Evolutionary conservation across 495 filamentous ascomycete species (phyloP).

Genomic region (Terfezia claveryi): DNA sequence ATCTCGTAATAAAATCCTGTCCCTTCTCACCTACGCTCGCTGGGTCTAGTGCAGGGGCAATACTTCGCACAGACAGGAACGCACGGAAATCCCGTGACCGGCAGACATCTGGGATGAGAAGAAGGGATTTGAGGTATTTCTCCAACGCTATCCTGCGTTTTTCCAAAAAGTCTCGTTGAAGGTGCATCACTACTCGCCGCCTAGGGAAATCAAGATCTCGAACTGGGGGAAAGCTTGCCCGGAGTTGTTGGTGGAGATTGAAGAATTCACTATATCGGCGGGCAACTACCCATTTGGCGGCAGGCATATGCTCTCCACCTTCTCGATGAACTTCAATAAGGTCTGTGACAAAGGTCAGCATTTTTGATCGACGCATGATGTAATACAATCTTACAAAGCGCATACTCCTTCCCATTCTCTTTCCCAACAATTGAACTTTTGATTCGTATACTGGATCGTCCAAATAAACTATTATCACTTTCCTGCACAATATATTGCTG

Average conservation of each 20-base stretch:
- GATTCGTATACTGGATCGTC: constrained; percentile 70
- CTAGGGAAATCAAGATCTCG: constrained; percentile 79
- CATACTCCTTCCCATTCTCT: constrained; percentile 82
- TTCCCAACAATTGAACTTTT: constrained; percentile 82
- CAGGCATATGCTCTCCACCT: constrained; percentile 73
- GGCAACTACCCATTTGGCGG: constrained; percentile 58
- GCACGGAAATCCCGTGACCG: constrained; percentile 77
- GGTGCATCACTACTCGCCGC: constrained; percentile 78
- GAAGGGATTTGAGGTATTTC: constrained; percentile 51
- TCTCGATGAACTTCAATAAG: constrained; percentile 76
- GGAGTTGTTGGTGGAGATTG: constrained; percentile 74
- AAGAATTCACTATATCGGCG: constrained; percentile 91
- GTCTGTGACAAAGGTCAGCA: constrained; percentile 21
- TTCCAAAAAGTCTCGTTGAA: constrained; percentile 84
- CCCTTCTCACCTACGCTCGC: constrained; percentile 28
- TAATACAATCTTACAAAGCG: constrained; percentile 37
- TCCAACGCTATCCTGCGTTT: constrained; percentile 69
- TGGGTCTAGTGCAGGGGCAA: constrained; percentile 26
- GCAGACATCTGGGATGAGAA: constrained; percentile 79
- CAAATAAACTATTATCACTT: constrained; percentile 92
- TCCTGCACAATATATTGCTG: constrained; percentile 97
- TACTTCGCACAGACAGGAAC: constrained; percentile 79
- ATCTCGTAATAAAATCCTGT: constrained; percentile 76
- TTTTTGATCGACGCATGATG: background rate
- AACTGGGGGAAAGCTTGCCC: constrained; percentile 63